Conservation (phyloP, 2,329 filamentous ascomycete species). For the Lachnellula cervina region DNA sequence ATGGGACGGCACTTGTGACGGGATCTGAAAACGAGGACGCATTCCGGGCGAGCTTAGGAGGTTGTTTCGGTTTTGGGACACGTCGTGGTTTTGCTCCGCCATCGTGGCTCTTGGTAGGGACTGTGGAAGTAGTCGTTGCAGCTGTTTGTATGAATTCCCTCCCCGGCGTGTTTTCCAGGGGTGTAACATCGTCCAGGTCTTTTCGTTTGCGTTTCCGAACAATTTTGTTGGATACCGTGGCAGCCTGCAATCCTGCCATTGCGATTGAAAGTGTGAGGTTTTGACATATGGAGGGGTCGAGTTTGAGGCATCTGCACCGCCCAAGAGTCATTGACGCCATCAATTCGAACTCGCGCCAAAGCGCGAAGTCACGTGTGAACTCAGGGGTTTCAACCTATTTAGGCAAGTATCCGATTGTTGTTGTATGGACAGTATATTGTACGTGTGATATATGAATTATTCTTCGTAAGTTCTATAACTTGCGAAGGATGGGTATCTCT, state of each 20-base stretch:
- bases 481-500: too few relatives aligned
- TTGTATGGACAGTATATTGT: too few relatives aligned
- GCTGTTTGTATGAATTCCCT: background rate
- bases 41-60: slow-evolving; percentile 20
- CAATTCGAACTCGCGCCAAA: background rate
- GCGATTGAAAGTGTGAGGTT: background rate
- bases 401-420: too few relatives aligned
- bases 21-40: slow-evolving; percentile 22
- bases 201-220: slow-evolving; percentile 37
- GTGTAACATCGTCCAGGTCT: slow-evolving; percentile 20
- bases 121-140: slow-evolving; percentile 34
- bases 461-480: too few relatives aligned
- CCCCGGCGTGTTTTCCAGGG: background rate
- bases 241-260: slow-evolving; percentile 38
- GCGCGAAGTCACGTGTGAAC: background rate
- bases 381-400: too few relatives aligned
- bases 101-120: slow-evolving; percentile 54
- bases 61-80: slow-evolving; percentile 33
- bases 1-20: slow-evolving; percentile 37
- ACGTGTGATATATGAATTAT: too few relatives aligned
- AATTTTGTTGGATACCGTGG: slow-evolving; percentile 40
- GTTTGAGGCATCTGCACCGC: background rate
- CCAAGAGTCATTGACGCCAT: background rate
- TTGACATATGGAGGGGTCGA: background rate
- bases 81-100: slow-evolving; percentile 44